Evolutionary conservation across 805 yeast genomes (phyloP).

Genomic region (Groenewaldozyma salmanticensis): DNA sequence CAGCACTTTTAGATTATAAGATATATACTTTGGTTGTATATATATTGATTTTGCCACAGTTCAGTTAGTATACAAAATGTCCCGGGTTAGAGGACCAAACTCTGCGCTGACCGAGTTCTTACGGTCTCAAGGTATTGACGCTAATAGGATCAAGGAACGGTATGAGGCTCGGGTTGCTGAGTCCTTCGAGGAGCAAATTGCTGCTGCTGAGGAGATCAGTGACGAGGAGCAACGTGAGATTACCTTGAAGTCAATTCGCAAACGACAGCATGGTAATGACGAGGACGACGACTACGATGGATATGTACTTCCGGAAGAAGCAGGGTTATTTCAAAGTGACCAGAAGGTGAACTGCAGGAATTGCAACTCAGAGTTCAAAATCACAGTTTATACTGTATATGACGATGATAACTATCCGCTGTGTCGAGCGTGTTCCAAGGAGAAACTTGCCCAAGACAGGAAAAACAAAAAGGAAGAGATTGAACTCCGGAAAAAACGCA

Average conservation of each 20-base stretch:
- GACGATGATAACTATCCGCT: slow-evolving; percentile 34
- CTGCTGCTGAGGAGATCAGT: slow-evolving; percentile 21
- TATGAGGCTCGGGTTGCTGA: slow-evolving; percentile 6
- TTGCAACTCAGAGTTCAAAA: slow-evolving; percentile 49
- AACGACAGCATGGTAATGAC: slow-evolving; percentile 28
- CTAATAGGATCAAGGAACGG: slow-evolving; percentile 55
- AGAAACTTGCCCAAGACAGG: background rate
- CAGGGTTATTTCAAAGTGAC: slow-evolving; percentile 28
- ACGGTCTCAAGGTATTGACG: slow-evolving; percentile 74
- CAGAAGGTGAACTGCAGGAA: slow-evolving; percentile 36
- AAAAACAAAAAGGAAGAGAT: slow-evolving; percentile 14
- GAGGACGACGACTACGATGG: slow-evolving; percentile 28
- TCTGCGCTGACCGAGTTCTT: slow-evolving; percentile 86
- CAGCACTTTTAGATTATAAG: too few relatives aligned
- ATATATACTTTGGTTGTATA: too few relatives aligned
- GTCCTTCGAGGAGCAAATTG: slow-evolving; percentile 28
- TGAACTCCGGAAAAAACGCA: slow-evolving; percentile 62
- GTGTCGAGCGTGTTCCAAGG: slow-evolving; percentile 49
- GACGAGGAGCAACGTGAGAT: slow-evolving; percentile 17
- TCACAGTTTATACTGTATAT: slow-evolving; percentile 57
- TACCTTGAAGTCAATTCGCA: slow-evolving; percentile 11
- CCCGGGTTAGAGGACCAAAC: slow-evolving; percentile 26
- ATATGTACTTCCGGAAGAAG: slow-evolving; percentile 38
- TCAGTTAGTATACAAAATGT: too few relatives aligned
- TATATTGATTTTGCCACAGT: too few relatives aligned